Percentiles rank a stretch among this genome's conserved stretches.
Evolutionary conservation across 352 stramenopile species (phyloP).

Genomic region (Phytophthora citricola): DNA sequence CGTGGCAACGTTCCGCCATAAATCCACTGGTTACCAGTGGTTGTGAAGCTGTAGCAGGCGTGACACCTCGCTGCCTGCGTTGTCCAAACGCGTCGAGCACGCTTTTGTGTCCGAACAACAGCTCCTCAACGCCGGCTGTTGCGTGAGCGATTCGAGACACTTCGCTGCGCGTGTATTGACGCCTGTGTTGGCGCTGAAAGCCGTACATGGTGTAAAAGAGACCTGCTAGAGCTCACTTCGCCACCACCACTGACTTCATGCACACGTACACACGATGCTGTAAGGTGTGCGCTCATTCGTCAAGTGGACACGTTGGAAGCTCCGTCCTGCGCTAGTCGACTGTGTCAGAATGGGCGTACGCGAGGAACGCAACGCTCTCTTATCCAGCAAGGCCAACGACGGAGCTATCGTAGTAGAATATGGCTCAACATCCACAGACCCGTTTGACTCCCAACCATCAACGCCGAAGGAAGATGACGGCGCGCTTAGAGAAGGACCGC

Average conservation of each 20-base stretch:
- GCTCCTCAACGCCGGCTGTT: slow-evolving; percentile 8
- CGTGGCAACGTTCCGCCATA: not conserved
- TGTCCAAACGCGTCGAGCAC: not conserved
- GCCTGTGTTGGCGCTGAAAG: not conserved
- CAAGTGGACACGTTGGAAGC: no score
- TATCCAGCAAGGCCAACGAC: slow-evolving; percentile 11
- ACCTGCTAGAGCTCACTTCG: not conserved
- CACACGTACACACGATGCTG: not conserved
- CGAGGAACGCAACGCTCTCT: slow-evolving; percentile 25
- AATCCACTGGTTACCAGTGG: slow-evolving; percentile 11
- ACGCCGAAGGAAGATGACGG: slow-evolving; percentile 28
- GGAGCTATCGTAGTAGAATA: slow-evolving; percentile 11
- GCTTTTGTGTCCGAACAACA: slow-evolving; percentile 9
- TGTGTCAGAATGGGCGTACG: slow-evolving; percentile 18
- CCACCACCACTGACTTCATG: not conserved
- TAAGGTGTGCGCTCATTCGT: no score
- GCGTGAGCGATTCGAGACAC: not conserved
- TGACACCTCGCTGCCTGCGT: no score
- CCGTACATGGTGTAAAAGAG: not conserved
- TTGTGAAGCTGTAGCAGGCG: no score
- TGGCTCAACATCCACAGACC: not conserved
- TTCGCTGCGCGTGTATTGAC: no score
- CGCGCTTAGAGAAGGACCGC: slow-evolving; percentile 38
- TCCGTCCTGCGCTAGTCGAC: not conserved
- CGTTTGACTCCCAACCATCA: no score